Evolutionary conservation across 2,329 filamentous ascomycete species (phyloP).

Genomic region (Cladophialophora bantiana): DNA sequence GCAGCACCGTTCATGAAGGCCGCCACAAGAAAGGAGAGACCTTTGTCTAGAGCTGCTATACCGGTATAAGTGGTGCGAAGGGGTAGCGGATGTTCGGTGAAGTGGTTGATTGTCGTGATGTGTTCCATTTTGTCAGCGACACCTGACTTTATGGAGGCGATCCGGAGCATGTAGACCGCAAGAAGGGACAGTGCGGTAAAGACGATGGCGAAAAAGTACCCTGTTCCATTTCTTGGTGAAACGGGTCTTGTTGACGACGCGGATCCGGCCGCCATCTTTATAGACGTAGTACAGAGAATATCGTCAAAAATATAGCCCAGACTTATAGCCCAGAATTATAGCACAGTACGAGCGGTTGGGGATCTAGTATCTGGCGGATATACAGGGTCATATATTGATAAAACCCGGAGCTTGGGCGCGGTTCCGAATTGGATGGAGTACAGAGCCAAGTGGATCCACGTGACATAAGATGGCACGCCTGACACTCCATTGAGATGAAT

Average conservation of each 20-base stretch:
- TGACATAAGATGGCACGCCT: slow-evolving; percentile 15
- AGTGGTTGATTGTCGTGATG: slow-evolving; percentile 17
- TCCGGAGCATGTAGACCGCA: slow-evolving; percentile 22
- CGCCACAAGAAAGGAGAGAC: slow-evolving; percentile 28
- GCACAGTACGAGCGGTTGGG: neutral
- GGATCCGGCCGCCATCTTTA: neutral
- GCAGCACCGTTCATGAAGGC: slow-evolving; percentile 31
- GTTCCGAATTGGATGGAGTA: neutral
- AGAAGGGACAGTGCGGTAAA: slow-evolving; percentile 15
- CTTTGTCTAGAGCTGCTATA: slow-evolving; percentile 24
- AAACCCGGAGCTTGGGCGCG: neutral
- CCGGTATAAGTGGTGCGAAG: slow-evolving; percentile 32
- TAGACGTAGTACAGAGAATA: neutral
- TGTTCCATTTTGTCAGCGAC: slow-evolving; percentile 24
- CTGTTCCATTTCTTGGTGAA: slow-evolving; percentile 6
- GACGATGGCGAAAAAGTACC: slow-evolving; percentile 9
- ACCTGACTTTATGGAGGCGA: slow-evolving; percentile 10
- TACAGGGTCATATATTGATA: neutral
- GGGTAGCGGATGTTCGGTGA: slow-evolving; percentile 19
- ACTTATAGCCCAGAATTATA: no score
- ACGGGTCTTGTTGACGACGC: neutral
- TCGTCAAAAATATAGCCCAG: neutral
- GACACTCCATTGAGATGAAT: neutral
- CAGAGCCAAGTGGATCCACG: neutral
- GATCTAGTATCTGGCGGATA: neutral